Percentiles rank a stretch among this genome's conserved stretches.
Conservation (phyloP, 1,284 basidiomycete species). For the Microbotryum saponariae region DNA sequence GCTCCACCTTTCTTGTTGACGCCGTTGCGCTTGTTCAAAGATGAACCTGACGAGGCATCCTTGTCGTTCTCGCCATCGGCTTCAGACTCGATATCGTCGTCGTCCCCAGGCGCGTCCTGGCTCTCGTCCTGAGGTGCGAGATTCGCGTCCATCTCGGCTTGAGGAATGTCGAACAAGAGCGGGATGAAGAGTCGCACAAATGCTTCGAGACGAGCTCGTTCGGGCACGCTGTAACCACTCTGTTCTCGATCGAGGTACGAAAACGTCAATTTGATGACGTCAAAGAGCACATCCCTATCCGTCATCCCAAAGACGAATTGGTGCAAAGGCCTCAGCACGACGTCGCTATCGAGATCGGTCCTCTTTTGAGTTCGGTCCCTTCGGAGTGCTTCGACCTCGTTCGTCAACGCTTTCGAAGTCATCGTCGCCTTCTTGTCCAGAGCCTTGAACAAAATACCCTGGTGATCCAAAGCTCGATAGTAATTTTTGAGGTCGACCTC, state of each 20-base stretch:
- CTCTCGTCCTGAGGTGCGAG: conserved; percentile 46
- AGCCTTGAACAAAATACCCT: conserved; percentile 87
- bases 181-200: conserved; percentile 83
- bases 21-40: conserved; percentile 1
- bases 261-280: conserved; percentile 82
- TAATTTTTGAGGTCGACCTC: conserved; percentile 53
- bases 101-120: conserved; percentile 31
- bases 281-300: conserved; percentile 73
- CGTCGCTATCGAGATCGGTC: conserved; percentile 15
- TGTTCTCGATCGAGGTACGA: conserved; percentile 77
- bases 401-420: conserved; percentile 78
- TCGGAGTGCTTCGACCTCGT: conserved; percentile 74
- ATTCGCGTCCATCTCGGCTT: conserved; percentile 63
- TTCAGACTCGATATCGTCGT: conserved; percentile 24
- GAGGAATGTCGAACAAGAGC: conserved; percentile 65
- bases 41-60: conserved; percentile 15
- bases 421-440: conserved; percentile 78
- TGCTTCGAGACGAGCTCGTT: conserved; percentile 73
- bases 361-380: conserved; percentile 64
- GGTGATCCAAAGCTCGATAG: conserved; percentile 57
- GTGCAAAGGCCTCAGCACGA: conserved; percentile 41
- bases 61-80: conserved; percentile 46
- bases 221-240: conserved; percentile 55
- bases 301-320: conserved; percentile 77
- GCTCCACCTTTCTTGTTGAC: conserved; percentile 42